A percentile compares a stretch with the other conserved stretches of the same genome.
phyloP scores from a whole-genome alignment of 1,139 yeast species.

The Diutina pseudorugosa region DNA sequence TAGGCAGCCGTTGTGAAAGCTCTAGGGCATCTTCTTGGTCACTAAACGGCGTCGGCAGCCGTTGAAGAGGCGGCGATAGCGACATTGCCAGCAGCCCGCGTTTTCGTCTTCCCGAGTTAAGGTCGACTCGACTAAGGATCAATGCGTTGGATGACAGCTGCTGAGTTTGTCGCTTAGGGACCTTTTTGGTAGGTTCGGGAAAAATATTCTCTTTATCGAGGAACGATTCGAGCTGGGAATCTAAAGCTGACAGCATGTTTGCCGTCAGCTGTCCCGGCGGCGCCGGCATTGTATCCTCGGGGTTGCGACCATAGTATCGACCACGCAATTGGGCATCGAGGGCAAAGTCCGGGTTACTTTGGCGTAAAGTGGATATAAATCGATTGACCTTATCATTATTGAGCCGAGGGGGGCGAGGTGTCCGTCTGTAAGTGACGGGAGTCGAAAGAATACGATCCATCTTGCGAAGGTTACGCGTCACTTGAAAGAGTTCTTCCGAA shows the following conservation, averaged over 20 bases:
- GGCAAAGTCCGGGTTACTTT: neutral
- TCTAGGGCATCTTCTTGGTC: neutral
- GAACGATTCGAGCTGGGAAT: neutral
- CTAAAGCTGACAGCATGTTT: neutral
- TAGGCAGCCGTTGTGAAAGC: neutral
- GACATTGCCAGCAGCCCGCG: neutral
- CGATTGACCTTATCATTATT: slow-evolving; percentile 1
- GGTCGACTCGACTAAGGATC: neutral
- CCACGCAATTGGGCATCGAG: neutral
- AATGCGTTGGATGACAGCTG: neutral
- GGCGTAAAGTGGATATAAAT: neutral
- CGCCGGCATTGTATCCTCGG: neutral
- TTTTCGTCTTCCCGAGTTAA: neutral
- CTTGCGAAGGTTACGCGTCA: neutral
- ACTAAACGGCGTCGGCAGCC: neutral
- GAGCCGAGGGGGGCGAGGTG: neutral
- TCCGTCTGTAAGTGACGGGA: neutral
- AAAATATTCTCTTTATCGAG: neutral
- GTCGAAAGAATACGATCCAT: neutral
- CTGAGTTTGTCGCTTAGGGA: neutral
- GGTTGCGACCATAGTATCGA: neutral
- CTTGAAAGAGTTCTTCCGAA: neutral
- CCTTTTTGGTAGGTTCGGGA: neutral
- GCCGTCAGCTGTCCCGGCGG: neutral
- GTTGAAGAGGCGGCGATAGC: neutral